These are phyloP conservation scores for Boletus coccyginus DNA, from an alignment of 768 basidiomycete species.

Conservation along the genomic window DNA sequence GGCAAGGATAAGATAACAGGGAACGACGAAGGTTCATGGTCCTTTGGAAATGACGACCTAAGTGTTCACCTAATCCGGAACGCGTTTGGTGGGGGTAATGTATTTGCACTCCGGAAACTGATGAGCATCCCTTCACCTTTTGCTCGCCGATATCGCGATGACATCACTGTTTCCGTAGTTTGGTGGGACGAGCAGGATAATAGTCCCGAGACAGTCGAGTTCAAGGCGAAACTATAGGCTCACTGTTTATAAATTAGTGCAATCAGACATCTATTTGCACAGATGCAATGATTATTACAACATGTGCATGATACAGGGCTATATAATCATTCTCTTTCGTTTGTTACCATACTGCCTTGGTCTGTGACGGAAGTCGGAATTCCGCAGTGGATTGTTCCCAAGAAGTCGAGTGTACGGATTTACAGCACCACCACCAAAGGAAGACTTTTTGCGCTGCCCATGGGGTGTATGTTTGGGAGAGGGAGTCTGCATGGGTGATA, in stretches of 20 bases:
- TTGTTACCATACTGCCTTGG: conserved; percentile 31
- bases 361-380: conserved; percentile 23
- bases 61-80: conserved; percentile 86
- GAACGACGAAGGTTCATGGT: conserved; percentile 55
- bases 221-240: conserved; percentile 52
- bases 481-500: conserved; percentile 20
- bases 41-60: conserved; percentile 76
- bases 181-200: conserved; percentile 74
- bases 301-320: conserved; percentile 18
- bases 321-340: conserved; percentile 36
- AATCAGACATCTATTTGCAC: neutral
- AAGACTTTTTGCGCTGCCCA: conserved; percentile 26
- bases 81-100: conserved; percentile 85
- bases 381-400: conserved; percentile 35
- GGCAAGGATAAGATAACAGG: conserved; percentile 52
- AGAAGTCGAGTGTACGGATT: conserved; percentile 37
- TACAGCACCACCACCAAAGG: conserved; percentile 27
- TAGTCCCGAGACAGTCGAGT: conserved; percentile 33
- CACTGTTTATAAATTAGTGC: neutral
- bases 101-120: conserved; percentile 49
- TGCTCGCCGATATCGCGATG: conserved; percentile 77
- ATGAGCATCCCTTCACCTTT: conserved; percentile 83
- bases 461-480: conserved; percentile 23
- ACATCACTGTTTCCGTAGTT: conserved; percentile 80
- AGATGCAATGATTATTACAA: conserved; percentile 3